These are phyloP conservation scores for Suillus occidentalis DNA, from an alignment of 768 basidiomycete genomes.

Conservation along the genomic window DNA sequence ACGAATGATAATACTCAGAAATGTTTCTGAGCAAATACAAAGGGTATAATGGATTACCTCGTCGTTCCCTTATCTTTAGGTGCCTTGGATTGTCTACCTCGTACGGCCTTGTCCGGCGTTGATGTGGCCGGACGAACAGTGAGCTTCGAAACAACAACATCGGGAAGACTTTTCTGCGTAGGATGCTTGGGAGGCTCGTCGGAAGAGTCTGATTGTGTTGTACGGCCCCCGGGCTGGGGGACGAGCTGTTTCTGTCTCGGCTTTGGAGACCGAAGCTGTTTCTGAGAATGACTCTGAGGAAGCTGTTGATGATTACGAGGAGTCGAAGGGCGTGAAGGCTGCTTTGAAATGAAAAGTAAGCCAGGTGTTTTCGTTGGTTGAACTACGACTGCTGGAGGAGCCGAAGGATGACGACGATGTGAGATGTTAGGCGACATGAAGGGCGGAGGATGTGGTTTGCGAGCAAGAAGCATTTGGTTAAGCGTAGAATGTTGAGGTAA, in stretches of 20 bases:
- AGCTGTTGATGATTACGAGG: slow-evolving; percentile 38
- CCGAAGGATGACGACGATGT: slow-evolving; percentile 70
- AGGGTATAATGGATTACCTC: slow-evolving; percentile 34
- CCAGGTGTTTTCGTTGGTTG: slow-evolving; percentile 76
- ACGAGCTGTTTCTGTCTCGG: slow-evolving; percentile 32
- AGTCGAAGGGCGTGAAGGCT: slow-evolving; percentile 36
- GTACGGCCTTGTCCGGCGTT: slow-evolving; percentile 28
- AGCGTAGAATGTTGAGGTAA: slow-evolving; percentile 10
- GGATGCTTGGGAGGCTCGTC: slow-evolving; percentile 33
- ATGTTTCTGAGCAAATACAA: background rate
- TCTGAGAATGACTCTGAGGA: slow-evolving; percentile 35
- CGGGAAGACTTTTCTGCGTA: slow-evolving; percentile 25
- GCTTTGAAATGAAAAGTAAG: slow-evolving; percentile 66
- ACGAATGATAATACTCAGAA: background rate
- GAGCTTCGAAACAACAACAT: slow-evolving; percentile 32
- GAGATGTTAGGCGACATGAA: slow-evolving; percentile 30
- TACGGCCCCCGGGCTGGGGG: slow-evolving; percentile 21
- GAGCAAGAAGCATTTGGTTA: slow-evolving; percentile 42
- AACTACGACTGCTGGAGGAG: slow-evolving; percentile 63
- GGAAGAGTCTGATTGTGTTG: slow-evolving; percentile 28
- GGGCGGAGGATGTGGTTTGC: slow-evolving; percentile 34
- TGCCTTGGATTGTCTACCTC: slow-evolving; percentile 38
- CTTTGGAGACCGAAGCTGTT: slow-evolving; percentile 38
- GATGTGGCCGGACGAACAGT: slow-evolving; percentile 19
- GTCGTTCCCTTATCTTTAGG: slow-evolving; percentile 43